A percentile compares a stretch with the other conserved stretches of the same genome.
phyloP scores from a whole-genome alignment of 2,329 filamentous ascomycete species.

The Pseudocercospora musae region DNA sequence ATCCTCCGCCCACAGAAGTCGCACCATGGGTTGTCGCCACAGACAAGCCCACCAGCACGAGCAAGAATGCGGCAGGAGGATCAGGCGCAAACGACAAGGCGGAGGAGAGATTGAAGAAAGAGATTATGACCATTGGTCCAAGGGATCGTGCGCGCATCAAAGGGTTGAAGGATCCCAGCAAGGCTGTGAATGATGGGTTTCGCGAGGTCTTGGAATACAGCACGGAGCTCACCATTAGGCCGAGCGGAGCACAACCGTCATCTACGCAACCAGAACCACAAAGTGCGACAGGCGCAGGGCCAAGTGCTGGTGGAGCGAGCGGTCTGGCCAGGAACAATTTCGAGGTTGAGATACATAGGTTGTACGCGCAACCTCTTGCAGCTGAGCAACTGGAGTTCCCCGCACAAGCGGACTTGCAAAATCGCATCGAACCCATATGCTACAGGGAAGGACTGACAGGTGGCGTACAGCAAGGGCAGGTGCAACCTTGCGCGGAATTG shows the following conservation, averaged over 20 bases:
- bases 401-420: slow-evolving; percentile 54
- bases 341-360: slow-evolving; percentile 64
- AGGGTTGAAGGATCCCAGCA: slow-evolving; percentile 25
- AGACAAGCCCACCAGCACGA: slow-evolving; percentile 72
- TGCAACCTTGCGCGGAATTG: slow-evolving; percentile 54
- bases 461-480: slow-evolving; percentile 30
- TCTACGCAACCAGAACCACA: slow-evolving; percentile 19
- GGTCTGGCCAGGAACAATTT: slow-evolving; percentile 46
- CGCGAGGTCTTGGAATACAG: slow-evolving; percentile 29
- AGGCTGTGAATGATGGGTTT: slow-evolving; percentile 23
- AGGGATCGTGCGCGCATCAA: slow-evolving; percentile 55
- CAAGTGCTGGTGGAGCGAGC: slow-evolving; percentile 1
- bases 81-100: slow-evolving; percentile 56
- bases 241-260: slow-evolving; percentile 13
- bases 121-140: slow-evolving; percentile 61
- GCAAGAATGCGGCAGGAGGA: slow-evolving; percentile 46
- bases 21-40: slow-evolving; percentile 64
- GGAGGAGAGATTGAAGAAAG: slow-evolving; percentile 61
- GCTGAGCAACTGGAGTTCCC: slow-evolving; percentile 63
- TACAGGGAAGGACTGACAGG: slow-evolving; percentile 61
- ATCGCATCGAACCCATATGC: slow-evolving; percentile 62
- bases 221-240: slow-evolving; percentile 30
- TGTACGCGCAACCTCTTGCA: slow-evolving; percentile 60
- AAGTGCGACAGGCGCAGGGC: slow-evolving; percentile 20
- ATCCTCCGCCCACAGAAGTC: slow-evolving; percentile 57